These are phyloP conservation scores for Glomus cerebriforme DNA, from an alignment of 192 early-diverging fungal species.

Conservation along the genomic window DNA sequence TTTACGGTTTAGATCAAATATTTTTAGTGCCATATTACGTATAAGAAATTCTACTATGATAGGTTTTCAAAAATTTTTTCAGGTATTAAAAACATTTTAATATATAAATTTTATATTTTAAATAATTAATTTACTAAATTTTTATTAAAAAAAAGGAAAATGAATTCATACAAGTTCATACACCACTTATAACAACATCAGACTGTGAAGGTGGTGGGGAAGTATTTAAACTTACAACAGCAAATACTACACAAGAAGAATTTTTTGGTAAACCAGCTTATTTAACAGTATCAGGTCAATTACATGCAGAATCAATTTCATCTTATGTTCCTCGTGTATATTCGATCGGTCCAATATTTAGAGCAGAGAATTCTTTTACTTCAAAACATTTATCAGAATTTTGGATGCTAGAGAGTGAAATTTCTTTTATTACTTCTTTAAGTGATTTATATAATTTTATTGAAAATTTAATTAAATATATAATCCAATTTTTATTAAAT, in stretches of 20 bases:
- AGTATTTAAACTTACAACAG: constrained; percentile 64
- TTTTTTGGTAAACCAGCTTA: constrained; percentile 79
- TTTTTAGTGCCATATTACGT: constrained; percentile 72
- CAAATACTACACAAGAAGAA: constrained; percentile 35
- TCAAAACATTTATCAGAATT: constrained; percentile 89
- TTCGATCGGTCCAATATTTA: constrained; percentile 79
- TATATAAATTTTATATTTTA: too few relatives aligned
- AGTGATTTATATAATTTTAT: constrained; percentile 67
- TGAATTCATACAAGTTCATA: constrained; percentile 77
- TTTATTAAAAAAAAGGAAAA: constrained; percentile 45
- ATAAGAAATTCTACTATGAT: constrained; percentile 65
- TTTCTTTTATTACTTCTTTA: constrained; percentile 68
- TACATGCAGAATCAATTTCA: constrained; percentile 81
- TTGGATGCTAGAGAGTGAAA: constrained; percentile 93
- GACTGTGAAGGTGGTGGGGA: constrained; percentile 93
- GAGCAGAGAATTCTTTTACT: constrained; percentile 81
- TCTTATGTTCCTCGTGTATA: constrained; percentile 75
- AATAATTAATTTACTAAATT: neutral
- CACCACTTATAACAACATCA: constrained; percentile 79
- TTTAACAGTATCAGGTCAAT: constrained; percentile 83
- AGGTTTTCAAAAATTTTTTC: constrained; percentile 76
- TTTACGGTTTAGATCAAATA: constrained; percentile 74
- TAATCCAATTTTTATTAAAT: constrained; percentile 59
- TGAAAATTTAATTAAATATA: constrained; percentile 62
- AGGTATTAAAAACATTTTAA: constrained; percentile 38